A percentile compares a stretch with the other conserved stretches of the same genome.
phyloP scores from a whole-genome alignment of 2,329 filamentous ascomycete species.

The Onygenales sp. region DNA sequence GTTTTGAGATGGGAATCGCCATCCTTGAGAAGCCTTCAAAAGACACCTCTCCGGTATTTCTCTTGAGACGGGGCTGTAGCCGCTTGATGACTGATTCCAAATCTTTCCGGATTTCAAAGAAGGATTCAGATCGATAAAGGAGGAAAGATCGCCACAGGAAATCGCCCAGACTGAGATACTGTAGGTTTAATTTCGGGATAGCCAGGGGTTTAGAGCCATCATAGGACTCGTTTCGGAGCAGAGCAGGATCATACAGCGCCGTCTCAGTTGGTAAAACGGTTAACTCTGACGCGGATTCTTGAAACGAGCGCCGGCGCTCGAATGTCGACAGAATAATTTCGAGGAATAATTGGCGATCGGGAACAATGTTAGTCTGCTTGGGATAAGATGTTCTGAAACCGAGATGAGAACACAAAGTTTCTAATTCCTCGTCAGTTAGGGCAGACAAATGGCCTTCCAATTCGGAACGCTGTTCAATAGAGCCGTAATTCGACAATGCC shows the following conservation, averaged over 20 bases:
- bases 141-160: constrained; percentile 94
- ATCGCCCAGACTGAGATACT: constrained; percentile 89
- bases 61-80: constrained; percentile 58
- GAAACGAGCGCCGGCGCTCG: constrained; percentile 71
- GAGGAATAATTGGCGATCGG: constrained; percentile 39
- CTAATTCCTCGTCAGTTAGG: constrained; percentile 65
- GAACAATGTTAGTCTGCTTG: constrained; percentile 55
- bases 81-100: constrained; percentile 74
- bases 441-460: constrained; percentile 64
- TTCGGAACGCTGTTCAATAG: constrained; percentile 71
- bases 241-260: constrained; percentile 65
- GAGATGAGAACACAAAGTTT: constrained; percentile 58
- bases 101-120: constrained; percentile 88
- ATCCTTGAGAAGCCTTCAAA: constrained; percentile 87
- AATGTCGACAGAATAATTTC: constrained; percentile 68
- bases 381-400: constrained; percentile 80
- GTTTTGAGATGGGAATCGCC: constrained; percentile 78
- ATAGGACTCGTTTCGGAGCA: constrained; percentile 75
- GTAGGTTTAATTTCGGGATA: constrained; percentile 87
- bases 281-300: constrained; percentile 63
- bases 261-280: constrained; percentile 74
- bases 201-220: constrained; percentile 80
- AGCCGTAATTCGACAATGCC: constrained; percentile 83
- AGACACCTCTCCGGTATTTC: constrained; percentile 52
- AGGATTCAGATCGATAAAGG: constrained; percentile 80